Conservation (phyloP, 2,329 filamentous ascomycete genomes). For the Emmonsia crescens region DNA sequence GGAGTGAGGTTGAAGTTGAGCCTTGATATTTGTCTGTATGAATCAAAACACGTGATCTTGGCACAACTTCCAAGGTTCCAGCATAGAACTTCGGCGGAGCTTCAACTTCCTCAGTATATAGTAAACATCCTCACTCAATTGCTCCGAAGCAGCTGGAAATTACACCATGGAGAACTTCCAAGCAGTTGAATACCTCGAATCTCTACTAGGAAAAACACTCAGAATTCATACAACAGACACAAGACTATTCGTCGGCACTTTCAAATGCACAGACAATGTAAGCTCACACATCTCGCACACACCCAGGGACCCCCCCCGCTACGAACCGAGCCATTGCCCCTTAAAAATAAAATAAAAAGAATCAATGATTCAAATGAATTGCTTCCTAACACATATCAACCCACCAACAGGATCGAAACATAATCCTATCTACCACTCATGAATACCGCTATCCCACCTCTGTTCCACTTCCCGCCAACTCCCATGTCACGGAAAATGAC, state of each 20-base stretch:
- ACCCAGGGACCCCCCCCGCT: background rate
- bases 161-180: conserved; percentile 26
- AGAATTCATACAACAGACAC: conserved; percentile 71
- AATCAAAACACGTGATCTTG: background rate
- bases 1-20: no score
- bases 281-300: conserved; percentile 24
- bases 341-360: background rate
- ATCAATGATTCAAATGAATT: background rate
- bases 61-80: background rate
- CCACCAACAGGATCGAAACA: conserved; percentile 60
- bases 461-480: conserved; percentile 28
- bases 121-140: background rate
- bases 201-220: conserved; percentile 66
- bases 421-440: conserved; percentile 75
- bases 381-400: background rate
- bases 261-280: conserved; percentile 93
- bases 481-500: conserved; percentile 32
- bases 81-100: background rate
- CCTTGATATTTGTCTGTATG: no score
- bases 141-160: background rate
- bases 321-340: background rate
- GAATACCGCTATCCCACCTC: conserved; percentile 71
- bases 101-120: background rate
- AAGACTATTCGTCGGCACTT: conserved; percentile 77
- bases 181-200: conserved; percentile 34